Conservation (phyloP, 352 stramenopile genomes). For the Phytophthora pseudosyringae region DNA sequence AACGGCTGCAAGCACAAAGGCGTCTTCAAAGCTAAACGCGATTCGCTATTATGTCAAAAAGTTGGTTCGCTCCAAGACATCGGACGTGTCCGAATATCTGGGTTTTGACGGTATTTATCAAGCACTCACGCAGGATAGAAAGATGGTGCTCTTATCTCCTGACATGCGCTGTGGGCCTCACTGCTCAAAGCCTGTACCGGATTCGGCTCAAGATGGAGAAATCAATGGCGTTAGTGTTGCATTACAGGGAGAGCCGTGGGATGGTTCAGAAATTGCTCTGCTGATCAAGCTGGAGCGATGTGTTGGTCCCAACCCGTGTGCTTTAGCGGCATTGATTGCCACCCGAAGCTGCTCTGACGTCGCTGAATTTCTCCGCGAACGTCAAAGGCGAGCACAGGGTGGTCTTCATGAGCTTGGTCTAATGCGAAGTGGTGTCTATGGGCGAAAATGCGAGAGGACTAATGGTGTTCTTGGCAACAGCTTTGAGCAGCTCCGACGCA, state of each 20-base stretch:
- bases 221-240: background rate
- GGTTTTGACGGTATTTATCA: constrained; percentile 56
- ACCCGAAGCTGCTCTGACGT: constrained; percentile 59
- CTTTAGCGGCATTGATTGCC: constrained; percentile 42
- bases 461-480: constrained; percentile 62
- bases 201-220: constrained; percentile 5
- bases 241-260: constrained; percentile 33
- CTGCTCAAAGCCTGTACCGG: constrained; percentile 25
- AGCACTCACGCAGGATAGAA: constrained; percentile 42
- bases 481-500: constrained; percentile 71
- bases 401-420: constrained; percentile 24
- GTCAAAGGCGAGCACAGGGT: constrained; percentile 8
- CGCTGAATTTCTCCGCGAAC: constrained; percentile 24
- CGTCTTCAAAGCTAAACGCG: constrained; percentile 43
- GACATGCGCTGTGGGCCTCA: constrained; percentile 35
- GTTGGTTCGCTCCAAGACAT: constrained; percentile 37
- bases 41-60: constrained; percentile 47
- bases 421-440: constrained; percentile 18
- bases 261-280: constrained; percentile 46
- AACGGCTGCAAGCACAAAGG: constrained; percentile 64
- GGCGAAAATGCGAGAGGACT: constrained; percentile 33
- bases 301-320: constrained; percentile 50
- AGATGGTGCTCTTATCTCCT: constrained; percentile 28
- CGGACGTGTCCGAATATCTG: constrained; percentile 67
- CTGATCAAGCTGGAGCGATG: constrained; percentile 49